Evolutionary conservation across 306 rosid genomes (phyloP), one percentile per base, ranked within the genome.

Genomic region (Vigna mungo): DNA sequence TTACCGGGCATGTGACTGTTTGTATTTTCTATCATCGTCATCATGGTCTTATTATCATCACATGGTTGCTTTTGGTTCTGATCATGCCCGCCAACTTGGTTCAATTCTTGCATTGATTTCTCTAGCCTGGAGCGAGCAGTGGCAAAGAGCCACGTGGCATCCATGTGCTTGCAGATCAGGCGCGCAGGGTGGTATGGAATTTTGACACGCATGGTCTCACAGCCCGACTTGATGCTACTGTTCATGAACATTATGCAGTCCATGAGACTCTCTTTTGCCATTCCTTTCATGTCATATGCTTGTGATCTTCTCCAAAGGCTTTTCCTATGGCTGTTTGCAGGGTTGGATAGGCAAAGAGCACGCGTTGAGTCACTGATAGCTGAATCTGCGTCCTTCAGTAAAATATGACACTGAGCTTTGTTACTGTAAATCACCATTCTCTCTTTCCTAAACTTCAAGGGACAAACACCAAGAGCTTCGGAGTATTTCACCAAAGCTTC

Each of bases 281-380:
- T 78, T 48, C 93, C 91, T 78, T 87, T 89, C 89, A 89, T 87
- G 82, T 91, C 93, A 79, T 91, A 91, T 41, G 93, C 96, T 44
- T 85, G 93, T 15, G 96, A 87, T 68, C 96, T 91, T 27, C 89
- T 88, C 96, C 96, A 87, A 18, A 89, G 88, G 70, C 93, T 87
- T 68, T 84, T 91, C 0, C 72, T 39, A 43, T 91, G 90, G 9
- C 88, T 60, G 78, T 91, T 91, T 11, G 85, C 27, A 9, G 91
- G 91, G 51, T 30, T 67, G 0, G 87, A 86, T 7, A 91, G 83
- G 66, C 93, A 91, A 43, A 91, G 93, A 27, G 96, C 96, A 55
- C 90, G 78, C 1, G 93, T 91, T 1, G 96, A 76, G 76, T 91
- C 90, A 47, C 91, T 85, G 27, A 87, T 84, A 3, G 93, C 93